A percentile compares a stretch with the other conserved stretches of the same genome.
Conservation (phyloP, 805 yeast species). For the Nakazawaea ernobii region DNA sequence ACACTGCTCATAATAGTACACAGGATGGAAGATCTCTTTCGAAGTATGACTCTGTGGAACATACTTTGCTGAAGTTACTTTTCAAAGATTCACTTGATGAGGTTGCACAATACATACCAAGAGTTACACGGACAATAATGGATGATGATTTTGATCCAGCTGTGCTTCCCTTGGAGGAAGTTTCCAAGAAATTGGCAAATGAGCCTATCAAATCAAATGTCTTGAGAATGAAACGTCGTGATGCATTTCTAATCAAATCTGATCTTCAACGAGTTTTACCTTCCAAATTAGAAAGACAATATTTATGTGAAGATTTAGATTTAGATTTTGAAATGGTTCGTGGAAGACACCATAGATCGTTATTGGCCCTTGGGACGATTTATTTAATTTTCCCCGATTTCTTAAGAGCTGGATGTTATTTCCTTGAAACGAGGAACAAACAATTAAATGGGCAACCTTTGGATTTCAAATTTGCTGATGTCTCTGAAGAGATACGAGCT, state of each 20-base stretch:
- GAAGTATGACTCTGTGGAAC: not conserved
- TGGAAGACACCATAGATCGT: constrained; percentile 39
- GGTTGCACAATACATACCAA: constrained; percentile 16
- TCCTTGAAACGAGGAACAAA: constrained; percentile 42
- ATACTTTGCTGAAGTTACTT: constrained; percentile 4
- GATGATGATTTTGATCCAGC: not conserved
- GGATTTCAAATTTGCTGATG: constrained; percentile 38
- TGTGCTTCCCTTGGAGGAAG: not conserved
- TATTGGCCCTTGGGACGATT: constrained; percentile 42
- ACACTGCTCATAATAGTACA: not conserved
- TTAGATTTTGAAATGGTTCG: constrained; percentile 36
- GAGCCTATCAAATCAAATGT: constrained; percentile 23
- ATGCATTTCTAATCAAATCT: constrained; percentile 28
- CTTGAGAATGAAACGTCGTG: constrained; percentile 30
- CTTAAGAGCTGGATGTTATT: constrained; percentile 46
- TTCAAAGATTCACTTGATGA: constrained; percentile 18
- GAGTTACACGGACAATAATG: not conserved
- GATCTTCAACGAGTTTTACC: constrained; percentile 39
- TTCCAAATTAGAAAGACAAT: constrained; percentile 24
- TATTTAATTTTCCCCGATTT: constrained; percentile 45
- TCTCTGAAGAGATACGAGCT: constrained; percentile 16
- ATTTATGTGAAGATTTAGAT: constrained; percentile 18
- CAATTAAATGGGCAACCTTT: constrained; percentile 46
- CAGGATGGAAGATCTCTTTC: not conserved
- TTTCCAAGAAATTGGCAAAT: constrained; percentile 6